Conservation (phyloP, 345 rosid species). For the Abelmoschus esculentus region DNA sequence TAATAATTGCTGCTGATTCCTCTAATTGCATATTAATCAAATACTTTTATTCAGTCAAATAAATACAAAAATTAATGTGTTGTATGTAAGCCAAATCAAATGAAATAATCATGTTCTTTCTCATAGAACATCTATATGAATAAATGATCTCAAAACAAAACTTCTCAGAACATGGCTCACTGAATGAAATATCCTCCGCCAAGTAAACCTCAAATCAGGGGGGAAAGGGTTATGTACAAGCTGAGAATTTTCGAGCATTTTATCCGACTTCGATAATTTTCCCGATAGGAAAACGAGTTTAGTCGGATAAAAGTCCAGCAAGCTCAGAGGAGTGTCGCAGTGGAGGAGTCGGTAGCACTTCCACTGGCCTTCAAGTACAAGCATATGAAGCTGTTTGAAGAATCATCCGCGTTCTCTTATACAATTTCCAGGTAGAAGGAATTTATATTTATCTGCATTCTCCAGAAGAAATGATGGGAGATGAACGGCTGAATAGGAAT, state of each 20-base stretch:
- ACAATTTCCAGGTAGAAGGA: constrained; percentile 62
- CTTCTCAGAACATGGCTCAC: constrained; percentile 12
- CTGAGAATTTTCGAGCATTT: constrained; percentile 2
- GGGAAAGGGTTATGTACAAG: constrained; percentile 7
- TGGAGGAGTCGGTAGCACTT: not conserved
- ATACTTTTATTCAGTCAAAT: no score
- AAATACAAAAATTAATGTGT: no score
- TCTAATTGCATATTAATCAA: no score
- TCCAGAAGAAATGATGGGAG: constrained; percentile 52
- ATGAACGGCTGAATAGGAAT: constrained; percentile 62
- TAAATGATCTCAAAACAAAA: constrained; percentile 13
- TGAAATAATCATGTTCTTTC: no score
- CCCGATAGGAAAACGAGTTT: not conserved
- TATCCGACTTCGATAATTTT: constrained; percentile 3
- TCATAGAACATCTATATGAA: not conserved
- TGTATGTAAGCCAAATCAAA: no score
- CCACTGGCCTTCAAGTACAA: not conserved
- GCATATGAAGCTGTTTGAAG: not conserved
- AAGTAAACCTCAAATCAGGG: no score
- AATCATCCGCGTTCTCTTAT: constrained; percentile 40
- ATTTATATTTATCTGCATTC: constrained; percentile 50
- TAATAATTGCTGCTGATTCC: no score
- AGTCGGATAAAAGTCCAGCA: not conserved
- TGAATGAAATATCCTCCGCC: not conserved
- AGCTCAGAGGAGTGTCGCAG: not conserved